Evolutionary conservation across 78 protist genomes (phyloP).

Genomic region (Dictyostelium intermedium): DNA sequence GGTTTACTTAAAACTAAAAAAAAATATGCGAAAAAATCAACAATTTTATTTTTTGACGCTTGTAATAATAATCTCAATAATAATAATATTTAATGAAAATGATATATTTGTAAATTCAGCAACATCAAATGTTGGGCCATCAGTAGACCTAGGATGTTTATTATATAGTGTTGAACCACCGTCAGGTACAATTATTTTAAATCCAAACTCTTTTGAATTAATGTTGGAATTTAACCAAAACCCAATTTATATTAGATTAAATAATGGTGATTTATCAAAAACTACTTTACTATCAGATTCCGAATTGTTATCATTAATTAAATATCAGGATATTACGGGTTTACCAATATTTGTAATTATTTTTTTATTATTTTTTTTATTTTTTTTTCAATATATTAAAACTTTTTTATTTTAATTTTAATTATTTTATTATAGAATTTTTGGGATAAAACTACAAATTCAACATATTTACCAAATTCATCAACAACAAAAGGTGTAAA

Average conservation of each 20-base stretch:
- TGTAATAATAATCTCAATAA: too few relatives aligned
- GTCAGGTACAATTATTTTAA: not conserved
- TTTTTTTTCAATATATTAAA: not conserved
- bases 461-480: not conserved
- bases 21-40: not conserved
- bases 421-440: not conserved
- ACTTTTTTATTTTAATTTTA: not conserved
- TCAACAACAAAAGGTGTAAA: not conserved
- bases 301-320: not conserved
- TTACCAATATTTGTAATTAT: not conserved
- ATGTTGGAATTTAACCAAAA: not conserved
- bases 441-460: not conserved
- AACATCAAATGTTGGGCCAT: not conserved
- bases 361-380: not conserved
- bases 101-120: not conserved
- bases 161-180: not conserved
- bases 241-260: not conserved
- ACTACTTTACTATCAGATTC: not conserved
- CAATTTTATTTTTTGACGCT: too few relatives aligned
- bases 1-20: too few relatives aligned
- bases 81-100: too few relatives aligned
- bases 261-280: not conserved
- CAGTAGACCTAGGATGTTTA: not conserved
- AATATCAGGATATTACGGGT: not conserved
- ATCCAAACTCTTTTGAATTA: not conserved